These are phyloP conservation scores for Sporothrix protearum DNA, from an alignment of 2,329 filamentous ascomycete genomes.

Conservation along the genomic window DNA sequence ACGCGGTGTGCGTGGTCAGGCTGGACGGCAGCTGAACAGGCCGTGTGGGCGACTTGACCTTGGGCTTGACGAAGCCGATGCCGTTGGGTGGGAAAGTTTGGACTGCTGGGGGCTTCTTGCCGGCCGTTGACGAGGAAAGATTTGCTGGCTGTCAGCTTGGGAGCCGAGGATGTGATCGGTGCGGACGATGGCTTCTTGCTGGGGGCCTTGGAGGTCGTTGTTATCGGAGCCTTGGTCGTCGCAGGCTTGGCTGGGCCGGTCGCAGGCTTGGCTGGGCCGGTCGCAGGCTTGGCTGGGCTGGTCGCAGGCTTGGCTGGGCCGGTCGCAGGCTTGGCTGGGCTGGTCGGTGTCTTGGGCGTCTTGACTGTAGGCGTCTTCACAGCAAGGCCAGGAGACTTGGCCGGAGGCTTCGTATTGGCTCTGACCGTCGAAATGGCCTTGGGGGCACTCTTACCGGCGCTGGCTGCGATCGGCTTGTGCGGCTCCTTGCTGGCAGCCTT, in stretches of 20 bases:
- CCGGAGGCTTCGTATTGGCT: slow-evolving; percentile 35
- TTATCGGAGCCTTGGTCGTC: slow-evolving; percentile 7
- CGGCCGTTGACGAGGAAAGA: slow-evolving; percentile 7
- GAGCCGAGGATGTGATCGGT: slow-evolving; percentile 31
- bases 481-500: slow-evolving; percentile 3
- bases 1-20: slow-evolving; percentile 65
- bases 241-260: slow-evolving; percentile 37
- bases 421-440: slow-evolving; percentile 38
- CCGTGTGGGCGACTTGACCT: slow-evolving; percentile 65
- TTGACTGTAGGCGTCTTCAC: slow-evolving; percentile 31
- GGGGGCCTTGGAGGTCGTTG: slow-evolving; percentile 28
- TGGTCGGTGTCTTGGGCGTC: slow-evolving; percentile 41
- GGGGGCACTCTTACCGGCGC: slow-evolving; percentile 23
- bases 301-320: slow-evolving; percentile 42
- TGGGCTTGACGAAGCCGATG: slow-evolving; percentile 53
- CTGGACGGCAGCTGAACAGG: slow-evolving; percentile 64
- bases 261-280: slow-evolving; percentile 41
- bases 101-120: slow-evolving; percentile 45
- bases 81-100: slow-evolving; percentile 40
- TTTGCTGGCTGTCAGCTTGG: slow-evolving; percentile 23
- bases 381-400: slow-evolving; percentile 38
- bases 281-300: slow-evolving; percentile 37
- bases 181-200: slow-evolving; percentile 38
- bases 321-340: slow-evolving; percentile 33
- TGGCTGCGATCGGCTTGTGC: not conserved